Evolutionary conservation across 306 rosid species (phyloP).

Genomic region (Morella rubra): DNA sequence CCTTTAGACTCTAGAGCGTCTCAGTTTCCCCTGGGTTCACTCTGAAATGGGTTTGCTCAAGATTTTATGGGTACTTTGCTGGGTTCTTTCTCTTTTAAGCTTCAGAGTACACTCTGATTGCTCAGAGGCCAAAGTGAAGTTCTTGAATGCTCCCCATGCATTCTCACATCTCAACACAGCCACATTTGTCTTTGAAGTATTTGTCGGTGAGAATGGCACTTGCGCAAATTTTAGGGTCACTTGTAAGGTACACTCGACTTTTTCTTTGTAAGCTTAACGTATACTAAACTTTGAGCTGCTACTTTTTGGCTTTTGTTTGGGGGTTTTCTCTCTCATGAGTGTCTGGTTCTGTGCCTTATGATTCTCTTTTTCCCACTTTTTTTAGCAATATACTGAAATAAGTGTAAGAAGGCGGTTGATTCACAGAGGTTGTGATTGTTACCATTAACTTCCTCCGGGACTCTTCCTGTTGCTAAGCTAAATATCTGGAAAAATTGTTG

Average conservation of each 20-base stretch:
- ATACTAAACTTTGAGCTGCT: neutral
- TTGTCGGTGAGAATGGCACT: constrained; percentile 29
- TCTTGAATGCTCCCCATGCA: constrained; percentile 72
- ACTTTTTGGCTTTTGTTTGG: neutral
- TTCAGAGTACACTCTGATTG: constrained; percentile 38
- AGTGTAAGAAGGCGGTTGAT: neutral
- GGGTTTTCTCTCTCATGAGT: neutral
- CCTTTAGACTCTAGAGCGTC: constrained; percentile 5
- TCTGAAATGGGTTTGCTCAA: constrained; percentile 53
- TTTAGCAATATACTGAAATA: neutral
- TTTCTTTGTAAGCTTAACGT: neutral
- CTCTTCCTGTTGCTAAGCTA: neutral
- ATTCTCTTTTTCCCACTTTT: neutral
- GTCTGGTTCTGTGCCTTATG: constrained; percentile 1
- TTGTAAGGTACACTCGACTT: constrained; percentile 63
- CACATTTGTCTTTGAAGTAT: constrained; percentile 62
- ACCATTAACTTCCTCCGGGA: neutral
- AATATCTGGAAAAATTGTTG: neutral
- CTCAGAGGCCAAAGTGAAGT: constrained; percentile 54
- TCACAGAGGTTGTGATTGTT: neutral
- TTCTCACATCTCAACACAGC: constrained; percentile 78
- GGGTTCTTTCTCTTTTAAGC: constrained; percentile 41
- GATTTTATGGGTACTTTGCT: constrained; percentile 33
- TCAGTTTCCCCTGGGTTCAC: constrained; percentile 11
- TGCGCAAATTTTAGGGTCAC: constrained; percentile 61